Percentiles rank a stretch among this genome's conserved stretches.
Evolutionary conservation across 2,329 filamentous ascomycete species (phyloP).

Genomic region (Fusarium continuum): DNA sequence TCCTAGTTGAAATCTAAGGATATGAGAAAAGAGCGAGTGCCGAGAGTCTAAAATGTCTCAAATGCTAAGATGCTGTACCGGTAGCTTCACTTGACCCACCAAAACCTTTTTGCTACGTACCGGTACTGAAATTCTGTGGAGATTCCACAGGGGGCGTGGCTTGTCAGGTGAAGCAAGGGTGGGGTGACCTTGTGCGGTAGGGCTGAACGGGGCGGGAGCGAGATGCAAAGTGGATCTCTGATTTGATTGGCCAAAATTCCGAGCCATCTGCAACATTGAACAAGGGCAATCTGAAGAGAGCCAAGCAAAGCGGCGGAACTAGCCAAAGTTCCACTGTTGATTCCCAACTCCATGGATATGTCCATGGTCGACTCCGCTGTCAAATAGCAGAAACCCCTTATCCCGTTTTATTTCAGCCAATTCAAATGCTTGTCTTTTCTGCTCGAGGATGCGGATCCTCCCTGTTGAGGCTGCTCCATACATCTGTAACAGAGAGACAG

Average conservation of each 20-base stretch:
- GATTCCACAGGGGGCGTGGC: slow-evolving; percentile 16
- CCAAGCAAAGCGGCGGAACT: background rate
- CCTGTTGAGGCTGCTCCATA: slow-evolving; percentile 7
- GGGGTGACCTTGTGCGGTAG: slow-evolving; percentile 24
- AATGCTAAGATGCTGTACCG: background rate
- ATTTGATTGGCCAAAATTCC: slow-evolving; percentile 18
- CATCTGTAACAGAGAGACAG: background rate
- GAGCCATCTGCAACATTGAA: slow-evolving; percentile 9
- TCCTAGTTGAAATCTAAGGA: background rate
- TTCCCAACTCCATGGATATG: slow-evolving; percentile 10
- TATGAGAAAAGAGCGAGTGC: background rate
- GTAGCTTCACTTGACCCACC: background rate
- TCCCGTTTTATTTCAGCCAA: background rate
- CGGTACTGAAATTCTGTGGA: slow-evolving; percentile 9
- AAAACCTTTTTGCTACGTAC: too few relatives aligned
- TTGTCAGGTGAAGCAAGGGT: slow-evolving; percentile 1
- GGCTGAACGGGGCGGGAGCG: slow-evolving; percentile 41
- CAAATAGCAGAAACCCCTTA: background rate
- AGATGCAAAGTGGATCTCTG: slow-evolving; percentile 22
- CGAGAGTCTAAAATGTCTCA: background rate
- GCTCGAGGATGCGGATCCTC: slow-evolving; percentile 23
- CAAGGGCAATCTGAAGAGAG: background rate
- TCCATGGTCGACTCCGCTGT: slow-evolving; percentile 9
- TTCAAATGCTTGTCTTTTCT: background rate
- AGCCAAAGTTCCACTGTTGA: slow-evolving; percentile 1